A percentile compares a stretch with the other conserved stretches of the same genome.
Conservation (phyloP, 202 grass and related monocot genomes). For the Musa balbisiana region DNA sequence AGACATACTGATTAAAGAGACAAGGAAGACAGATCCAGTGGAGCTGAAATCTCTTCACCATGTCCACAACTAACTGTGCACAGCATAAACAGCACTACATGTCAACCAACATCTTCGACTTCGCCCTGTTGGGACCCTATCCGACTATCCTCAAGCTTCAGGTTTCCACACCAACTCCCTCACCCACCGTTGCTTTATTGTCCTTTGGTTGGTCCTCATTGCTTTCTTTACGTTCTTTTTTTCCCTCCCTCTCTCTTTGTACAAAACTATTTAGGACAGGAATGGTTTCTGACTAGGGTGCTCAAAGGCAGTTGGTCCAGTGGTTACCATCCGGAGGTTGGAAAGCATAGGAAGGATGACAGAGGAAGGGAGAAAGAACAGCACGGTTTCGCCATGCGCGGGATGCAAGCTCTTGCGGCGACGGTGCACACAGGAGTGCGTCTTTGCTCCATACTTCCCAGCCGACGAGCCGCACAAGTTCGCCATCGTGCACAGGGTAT, state of each 20-base stretch:
- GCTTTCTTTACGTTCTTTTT: background rate
- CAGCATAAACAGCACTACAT: too few relatives aligned
- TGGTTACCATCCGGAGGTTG: background rate
- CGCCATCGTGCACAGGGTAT: slow-evolving; percentile 85
- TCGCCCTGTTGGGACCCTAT: background rate
- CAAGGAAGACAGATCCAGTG: background rate
- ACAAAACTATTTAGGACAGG: background rate
- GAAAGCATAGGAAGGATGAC: slow-evolving; percentile 12
- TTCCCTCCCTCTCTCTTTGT: background rate
- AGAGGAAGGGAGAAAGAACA: slow-evolving; percentile 22
- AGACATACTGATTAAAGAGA: too few relatives aligned
- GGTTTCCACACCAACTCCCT: background rate
- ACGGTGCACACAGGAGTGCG: slow-evolving; percentile 61
- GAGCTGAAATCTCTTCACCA: background rate
- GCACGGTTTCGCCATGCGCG: slow-evolving; percentile 48
- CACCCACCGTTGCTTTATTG: slow-evolving; percentile 1
- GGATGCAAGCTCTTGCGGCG: slow-evolving; percentile 86
- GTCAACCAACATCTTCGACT: too few relatives aligned
- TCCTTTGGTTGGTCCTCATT: background rate
- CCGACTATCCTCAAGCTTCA: background rate
- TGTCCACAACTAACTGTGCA: background rate
- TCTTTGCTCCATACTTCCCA: slow-evolving; percentile 86
- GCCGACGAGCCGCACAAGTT: slow-evolving; percentile 70
- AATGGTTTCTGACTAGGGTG: background rate
- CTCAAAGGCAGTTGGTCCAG: background rate